Base-by-base conservation (phyloP, 768 basidiomycete genomes). In the Hericium erinaceus region DNA sequence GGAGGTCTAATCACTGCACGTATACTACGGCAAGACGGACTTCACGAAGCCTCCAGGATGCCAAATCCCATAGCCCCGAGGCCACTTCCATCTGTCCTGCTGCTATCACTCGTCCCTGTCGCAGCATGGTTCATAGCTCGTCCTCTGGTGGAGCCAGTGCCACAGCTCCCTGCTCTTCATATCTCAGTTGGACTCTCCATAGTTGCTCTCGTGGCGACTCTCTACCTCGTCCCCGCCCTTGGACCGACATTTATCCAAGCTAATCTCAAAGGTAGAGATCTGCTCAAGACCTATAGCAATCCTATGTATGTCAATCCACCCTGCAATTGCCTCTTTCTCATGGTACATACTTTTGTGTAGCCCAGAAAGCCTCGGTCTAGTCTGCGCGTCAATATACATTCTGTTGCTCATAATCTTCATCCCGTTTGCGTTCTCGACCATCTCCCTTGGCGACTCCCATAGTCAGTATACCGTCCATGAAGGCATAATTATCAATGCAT, bases 311-410 rank as follows among this genome's bases (percentile, higher is more conserved):
- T 72, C 33, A 39, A 11, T 22, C 57, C 18, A 46, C 26, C 39
- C 18, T 28, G 53, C 5, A 28, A 15, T 18, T 8, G 20, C 38
- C 28, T 38, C 8, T 6, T 53, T 10, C 38, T 39, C 16, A 40
- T 59, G 54, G 40, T 55, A 51, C 5, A 41, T 28, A 11, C 16
- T 1, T 37, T 40, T 44, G 24, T 48, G 15, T 57, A 98, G 95
- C 69, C 95, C 97, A 46, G 97, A 99, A 74, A 92, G 92, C 62
- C 82, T 88, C 65, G 95, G 95, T 12, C 83, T 98, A 58, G 86
- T 97, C 52, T 91, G 87, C 66, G 94, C 95, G 1, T 80, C 85
- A 2, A 78, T 95, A 56, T 98, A 98, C 68, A 87, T 97, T 58
- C 78, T 91, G 44, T 73, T 87, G 44, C 74, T 99, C 61, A 90